phyloP scores from a whole-genome alignment of 2,329 filamentous ascomycete species.

The Xylaria digitata region DNA sequence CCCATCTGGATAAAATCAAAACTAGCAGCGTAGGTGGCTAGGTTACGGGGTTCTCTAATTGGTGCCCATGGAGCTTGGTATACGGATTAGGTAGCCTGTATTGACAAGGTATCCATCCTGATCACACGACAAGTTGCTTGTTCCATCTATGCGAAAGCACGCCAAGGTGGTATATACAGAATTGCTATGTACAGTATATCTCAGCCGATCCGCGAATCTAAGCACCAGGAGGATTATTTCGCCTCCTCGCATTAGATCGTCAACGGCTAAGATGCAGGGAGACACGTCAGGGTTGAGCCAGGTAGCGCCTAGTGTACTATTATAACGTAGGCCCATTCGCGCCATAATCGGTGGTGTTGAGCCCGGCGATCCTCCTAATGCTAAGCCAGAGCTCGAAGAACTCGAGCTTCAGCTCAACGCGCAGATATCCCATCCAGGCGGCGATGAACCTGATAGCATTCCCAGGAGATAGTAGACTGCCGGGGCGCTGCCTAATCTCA shows the following conservation, averaged over 20 bases:
- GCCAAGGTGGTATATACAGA: slow-evolving; percentile 10
- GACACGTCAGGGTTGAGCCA: background rate
- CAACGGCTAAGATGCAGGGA: background rate
- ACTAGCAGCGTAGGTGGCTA: background rate
- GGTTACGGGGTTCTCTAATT: background rate
- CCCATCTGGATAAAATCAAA: too few species aligned
- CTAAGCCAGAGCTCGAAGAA: slow-evolving; percentile 71
- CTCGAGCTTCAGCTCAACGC: slow-evolving; percentile 72
- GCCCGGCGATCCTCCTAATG: slow-evolving; percentile 61
- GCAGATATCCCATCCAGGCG: slow-evolving; percentile 68
- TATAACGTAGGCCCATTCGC: slow-evolving; percentile 23
- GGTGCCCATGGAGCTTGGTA: background rate
- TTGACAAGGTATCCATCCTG: background rate
- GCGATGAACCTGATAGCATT: slow-evolving; percentile 66
- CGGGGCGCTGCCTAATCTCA: slow-evolving; percentile 59
- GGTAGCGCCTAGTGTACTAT: background rate
- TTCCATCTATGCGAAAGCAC: slow-evolving; percentile 13
- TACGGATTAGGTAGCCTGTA: slow-evolving; percentile 11
- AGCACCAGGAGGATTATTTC: background rate
- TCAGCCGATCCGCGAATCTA: background rate
- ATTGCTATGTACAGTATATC: slow-evolving; percentile 9
- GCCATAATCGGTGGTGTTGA: slow-evolving; percentile 40
- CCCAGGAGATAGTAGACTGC: slow-evolving; percentile 68
- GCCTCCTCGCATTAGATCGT: background rate
- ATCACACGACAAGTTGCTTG: background rate